Percentiles rank a stretch among this genome's conserved stretches.
These are phyloP conservation scores for Carex myosuroides DNA, from an alignment of 176 grass and related monocot species.

Conservation along the genomic window DNA sequence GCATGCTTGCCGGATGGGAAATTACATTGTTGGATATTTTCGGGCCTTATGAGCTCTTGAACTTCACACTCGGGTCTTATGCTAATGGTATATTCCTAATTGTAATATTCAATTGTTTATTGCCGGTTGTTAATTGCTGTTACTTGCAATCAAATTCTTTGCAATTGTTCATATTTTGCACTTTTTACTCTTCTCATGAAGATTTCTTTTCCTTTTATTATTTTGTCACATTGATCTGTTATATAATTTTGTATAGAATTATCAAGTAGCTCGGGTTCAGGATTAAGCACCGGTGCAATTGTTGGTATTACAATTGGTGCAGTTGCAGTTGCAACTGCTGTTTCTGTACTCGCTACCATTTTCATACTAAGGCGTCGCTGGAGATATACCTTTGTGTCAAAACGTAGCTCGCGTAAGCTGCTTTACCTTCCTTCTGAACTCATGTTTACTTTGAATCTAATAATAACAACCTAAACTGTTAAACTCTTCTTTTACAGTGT, in stretches of 20 bases:
- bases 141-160: not conserved
- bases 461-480: slow-evolving; percentile 21
- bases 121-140: not conserved
- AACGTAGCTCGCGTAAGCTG: slow-evolving; percentile 54
- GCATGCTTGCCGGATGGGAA: slow-evolving; percentile 57
- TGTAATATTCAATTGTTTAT: not conserved
- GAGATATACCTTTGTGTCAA: slow-evolving; percentile 27
- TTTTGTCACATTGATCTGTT: not conserved
- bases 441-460: not conserved
- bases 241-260: slow-evolving; percentile 33
- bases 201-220: not conserved
- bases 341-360: slow-evolving; percentile 51
- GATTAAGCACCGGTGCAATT: slow-evolving; percentile 56
- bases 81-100: slow-evolving; percentile 37
- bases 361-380: slow-evolving; percentile 57
- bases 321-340: slow-evolving; percentile 36
- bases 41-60: slow-evolving; percentile 92
- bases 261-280: slow-evolving; percentile 22
- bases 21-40: slow-evolving; percentile 69
- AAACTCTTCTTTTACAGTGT: slow-evolving; percentile 36
- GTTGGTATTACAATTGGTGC: slow-evolving; percentile 48
- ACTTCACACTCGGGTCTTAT: slow-evolving; percentile 67
- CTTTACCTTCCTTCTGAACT: not conserved
- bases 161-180: not conserved
- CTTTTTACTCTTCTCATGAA: not conserved